Conservation (phyloP, 139 green algal species). For the Astrephomene gubernaculifera region DNA sequence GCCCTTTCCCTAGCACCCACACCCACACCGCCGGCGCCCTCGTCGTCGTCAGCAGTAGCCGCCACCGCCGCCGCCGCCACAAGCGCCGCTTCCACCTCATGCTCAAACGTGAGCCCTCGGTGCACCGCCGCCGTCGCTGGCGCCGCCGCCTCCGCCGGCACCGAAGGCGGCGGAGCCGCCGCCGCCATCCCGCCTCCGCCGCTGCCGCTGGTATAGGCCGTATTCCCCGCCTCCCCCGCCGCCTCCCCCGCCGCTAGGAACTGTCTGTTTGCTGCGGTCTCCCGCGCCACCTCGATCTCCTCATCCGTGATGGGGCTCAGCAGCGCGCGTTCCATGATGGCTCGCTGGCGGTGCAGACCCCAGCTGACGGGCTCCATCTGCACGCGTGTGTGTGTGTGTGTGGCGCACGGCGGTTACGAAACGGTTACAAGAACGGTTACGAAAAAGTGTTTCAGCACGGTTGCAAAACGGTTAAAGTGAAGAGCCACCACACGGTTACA, state of each 20-base stretch:
- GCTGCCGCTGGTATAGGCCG: background rate
- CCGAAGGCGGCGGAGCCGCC: background rate
- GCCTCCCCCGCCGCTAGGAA: background rate
- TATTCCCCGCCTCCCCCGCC: background rate
- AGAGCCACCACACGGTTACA: background rate
- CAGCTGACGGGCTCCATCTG: slow-evolving; percentile 52
- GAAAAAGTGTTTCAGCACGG: background rate
- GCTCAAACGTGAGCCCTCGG: background rate
- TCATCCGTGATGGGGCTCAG: slow-evolving; percentile 27
- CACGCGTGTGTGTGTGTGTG: background rate
- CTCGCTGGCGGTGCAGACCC: slow-evolving; percentile 20
- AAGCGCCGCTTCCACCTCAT: slow-evolving; percentile 31
- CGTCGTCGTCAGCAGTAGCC: background rate
- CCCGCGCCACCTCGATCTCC: slow-evolving; percentile 33
- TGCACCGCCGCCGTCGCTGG: background rate
- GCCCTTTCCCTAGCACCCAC: no score
- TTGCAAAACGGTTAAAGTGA: background rate
- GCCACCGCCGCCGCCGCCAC: slow-evolving; percentile 1
- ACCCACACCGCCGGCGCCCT: background rate
- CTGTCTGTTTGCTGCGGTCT: background rate
- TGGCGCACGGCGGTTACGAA: background rate
- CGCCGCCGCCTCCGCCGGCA: background rate
- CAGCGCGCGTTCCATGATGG: slow-evolving; percentile 36
- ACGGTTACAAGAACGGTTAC: background rate
- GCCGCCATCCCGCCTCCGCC: background rate